Percentiles rank a stretch among this genome's conserved stretches.
Conservation (phyloP, 2,329 filamentous ascomycete genomes). For the Pleurostoma richardsiae region DNA sequence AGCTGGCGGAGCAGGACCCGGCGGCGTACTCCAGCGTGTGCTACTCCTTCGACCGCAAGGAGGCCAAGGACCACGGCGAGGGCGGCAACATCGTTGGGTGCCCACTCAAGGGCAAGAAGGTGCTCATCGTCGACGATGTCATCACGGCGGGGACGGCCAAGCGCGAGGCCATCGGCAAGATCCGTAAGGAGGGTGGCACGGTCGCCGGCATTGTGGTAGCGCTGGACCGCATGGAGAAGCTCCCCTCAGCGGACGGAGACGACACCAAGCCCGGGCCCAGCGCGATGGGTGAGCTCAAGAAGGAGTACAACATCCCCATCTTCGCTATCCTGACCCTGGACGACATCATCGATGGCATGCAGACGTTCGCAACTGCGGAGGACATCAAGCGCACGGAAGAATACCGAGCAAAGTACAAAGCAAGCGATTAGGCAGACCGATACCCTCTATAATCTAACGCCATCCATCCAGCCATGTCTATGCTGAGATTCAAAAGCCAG, state of each 20-base stretch:
- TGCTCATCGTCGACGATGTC: conserved; percentile 93
- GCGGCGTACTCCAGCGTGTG: conserved; percentile 63
- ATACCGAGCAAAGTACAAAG: conserved; percentile 64
- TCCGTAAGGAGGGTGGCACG: conserved; percentile 75
- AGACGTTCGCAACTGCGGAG: conserved; percentile 53
- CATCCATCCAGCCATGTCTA: too few relatives aligned
- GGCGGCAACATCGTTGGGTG: conserved; percentile 90
- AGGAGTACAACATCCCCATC: conserved; percentile 79
- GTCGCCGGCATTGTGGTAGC: conserved; percentile 86
- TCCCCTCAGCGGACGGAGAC: conserved; percentile 59
- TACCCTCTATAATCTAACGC: too few relatives aligned
- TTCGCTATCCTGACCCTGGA: conserved; percentile 78
- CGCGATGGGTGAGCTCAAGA: conserved; percentile 79
- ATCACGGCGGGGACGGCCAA: conserved; percentile 95
- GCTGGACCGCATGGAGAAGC: conserved; percentile 81
- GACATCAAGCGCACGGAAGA: conserved; percentile 66
- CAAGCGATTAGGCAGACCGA: conserved; percentile 39
- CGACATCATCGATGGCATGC: conserved; percentile 71
- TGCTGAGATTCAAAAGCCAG: too few relatives aligned
- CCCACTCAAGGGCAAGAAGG: conserved; percentile 73
- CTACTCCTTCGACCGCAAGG: conserved; percentile 94
- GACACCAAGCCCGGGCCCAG: conserved; percentile 67
- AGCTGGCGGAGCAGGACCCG: conserved; percentile 66
- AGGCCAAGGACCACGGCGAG: conserved; percentile 93
- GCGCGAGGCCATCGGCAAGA: conserved; percentile 86